Evolutionary conservation across 192 early-diverging fungal species (phyloP).

Genomic region (Rhizophlyctis rosea): DNA sequence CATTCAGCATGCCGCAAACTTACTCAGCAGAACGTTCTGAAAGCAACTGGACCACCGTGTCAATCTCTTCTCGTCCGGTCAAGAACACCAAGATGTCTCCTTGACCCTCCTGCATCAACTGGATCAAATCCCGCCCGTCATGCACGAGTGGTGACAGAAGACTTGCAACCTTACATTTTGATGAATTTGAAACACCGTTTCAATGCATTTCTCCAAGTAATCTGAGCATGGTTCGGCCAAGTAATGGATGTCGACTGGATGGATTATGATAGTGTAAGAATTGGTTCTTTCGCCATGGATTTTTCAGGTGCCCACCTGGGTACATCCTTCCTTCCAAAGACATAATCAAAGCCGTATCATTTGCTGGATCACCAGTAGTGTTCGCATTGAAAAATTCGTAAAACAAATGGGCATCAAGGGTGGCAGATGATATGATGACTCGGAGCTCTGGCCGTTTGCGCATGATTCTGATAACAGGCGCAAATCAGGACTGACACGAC

Average conservation of each 20-base stretch:
- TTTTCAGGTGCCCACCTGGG: too few species aligned
- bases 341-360: constrained; percentile 62
- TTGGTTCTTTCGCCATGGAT: too few species aligned
- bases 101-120: constrained; percentile 51
- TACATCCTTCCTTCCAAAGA: constrained; percentile 74
- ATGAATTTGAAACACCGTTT: constrained; percentile 76
- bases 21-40: constrained; percentile 28
- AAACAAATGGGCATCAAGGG: constrained; percentile 72
- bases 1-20: too few species aligned
- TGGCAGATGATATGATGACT: constrained; percentile 78
- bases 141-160: background rate
- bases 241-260: constrained; percentile 49
- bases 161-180: constrained; percentile 38
- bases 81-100: constrained; percentile 72
- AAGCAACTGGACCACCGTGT: constrained; percentile 58
- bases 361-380: constrained; percentile 19
- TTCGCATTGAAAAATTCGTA: constrained; percentile 69
- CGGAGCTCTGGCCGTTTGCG: constrained; percentile 67
- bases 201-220: constrained; percentile 64
- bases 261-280: background rate
- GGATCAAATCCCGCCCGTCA: too few species aligned
- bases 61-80: constrained; percentile 76
- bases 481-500: too few species aligned
- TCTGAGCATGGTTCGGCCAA: constrained; percentile 54
- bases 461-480: constrained; percentile 53